phyloP scores from a whole-genome alignment of 106 monocot species.

The Dioscorea alata region DNA sequence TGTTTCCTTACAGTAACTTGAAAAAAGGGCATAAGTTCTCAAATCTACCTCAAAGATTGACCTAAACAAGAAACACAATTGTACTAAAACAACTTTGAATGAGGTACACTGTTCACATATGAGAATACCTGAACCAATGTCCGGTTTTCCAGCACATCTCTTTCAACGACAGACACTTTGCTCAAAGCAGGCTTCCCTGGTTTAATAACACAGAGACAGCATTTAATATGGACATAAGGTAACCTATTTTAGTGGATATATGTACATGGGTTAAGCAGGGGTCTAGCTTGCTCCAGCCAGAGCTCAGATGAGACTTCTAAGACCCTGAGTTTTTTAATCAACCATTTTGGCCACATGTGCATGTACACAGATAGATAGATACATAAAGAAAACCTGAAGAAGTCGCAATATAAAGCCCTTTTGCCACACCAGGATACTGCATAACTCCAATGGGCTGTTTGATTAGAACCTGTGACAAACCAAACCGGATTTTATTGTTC shows the following conservation, averaged over 20 bases:
- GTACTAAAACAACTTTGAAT: background rate
- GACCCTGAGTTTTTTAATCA: no score
- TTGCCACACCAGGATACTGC: conserved; percentile 81
- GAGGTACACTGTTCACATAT: background rate
- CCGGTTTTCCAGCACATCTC: conserved; percentile 37
- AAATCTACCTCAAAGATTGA: background rate
- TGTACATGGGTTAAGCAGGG: background rate
- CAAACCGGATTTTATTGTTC: background rate
- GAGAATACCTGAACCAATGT: conserved; percentile 69
- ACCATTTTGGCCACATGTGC: background rate
- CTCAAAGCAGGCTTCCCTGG: conserved; percentile 83
- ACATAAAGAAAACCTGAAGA: conserved; percentile 41
- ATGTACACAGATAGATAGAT: background rate
- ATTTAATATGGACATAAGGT: background rate
- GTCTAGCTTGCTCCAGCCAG: background rate
- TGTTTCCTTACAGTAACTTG: background rate
- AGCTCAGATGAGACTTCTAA: no score
- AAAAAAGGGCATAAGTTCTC: background rate
- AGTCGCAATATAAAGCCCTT: conserved; percentile 78
- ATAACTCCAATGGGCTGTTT: conserved; percentile 74
- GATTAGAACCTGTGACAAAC: conserved; percentile 42
- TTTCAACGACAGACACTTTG: conserved; percentile 71
- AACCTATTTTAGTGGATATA: background rate
- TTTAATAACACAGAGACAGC: conserved; percentile 2
- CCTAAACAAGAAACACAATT: background rate